Base-by-base conservation (phyloP, 2,329 filamentous ascomycete genomes). In the Pseudogymnoascus sp. region DNA sequence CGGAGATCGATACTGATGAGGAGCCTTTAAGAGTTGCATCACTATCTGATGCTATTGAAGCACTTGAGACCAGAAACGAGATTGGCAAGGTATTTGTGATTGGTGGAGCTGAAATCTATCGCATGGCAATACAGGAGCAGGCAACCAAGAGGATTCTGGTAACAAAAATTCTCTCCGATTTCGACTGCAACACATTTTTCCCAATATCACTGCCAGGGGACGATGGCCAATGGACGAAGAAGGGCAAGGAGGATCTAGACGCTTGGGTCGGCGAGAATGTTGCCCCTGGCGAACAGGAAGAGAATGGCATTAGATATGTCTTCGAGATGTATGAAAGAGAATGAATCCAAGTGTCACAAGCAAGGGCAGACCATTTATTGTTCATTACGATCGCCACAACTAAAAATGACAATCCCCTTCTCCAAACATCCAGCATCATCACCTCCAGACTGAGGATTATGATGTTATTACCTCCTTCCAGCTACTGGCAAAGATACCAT, bases 61-160 rank as follows among this genome's bases (percentile, higher is more conserved):
- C 73, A 61, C 60, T 60, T 29, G 59, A 41, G 4, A 11, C 14
- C 6, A 37, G n/a, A 49, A 72, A 67, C 63, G 67, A 65, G 23
- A 62, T 60, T 29, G 62, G 62, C 38, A 68, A 63, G 68, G 81
- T 91, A 3, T 97, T 92, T 74, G 83, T 97, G 45, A 97, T 99
- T 69, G 94, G 94, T 23, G 94, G 94, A 4, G 89, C 86, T 62
- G 88, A 92, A 76, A 87, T 97, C 67, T 99, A 97, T 75, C 79
- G 78, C 39, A 82, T 86, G 21, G 87, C 91, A 12, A 78, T 97
- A 71, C 72, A 76, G 68, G 69, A 85, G 63, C 72, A 74, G 43
- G 80, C 85, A 72, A 79, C 85, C 43, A 81, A 78, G 68, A 77
- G 86, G 41, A 81, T 94, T 62, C 74, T 94, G 65, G 76, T 93